Evolutionary conservation across 805 yeast species (phyloP).

Genomic region (Schizosaccharomyces osmophilus): DNA sequence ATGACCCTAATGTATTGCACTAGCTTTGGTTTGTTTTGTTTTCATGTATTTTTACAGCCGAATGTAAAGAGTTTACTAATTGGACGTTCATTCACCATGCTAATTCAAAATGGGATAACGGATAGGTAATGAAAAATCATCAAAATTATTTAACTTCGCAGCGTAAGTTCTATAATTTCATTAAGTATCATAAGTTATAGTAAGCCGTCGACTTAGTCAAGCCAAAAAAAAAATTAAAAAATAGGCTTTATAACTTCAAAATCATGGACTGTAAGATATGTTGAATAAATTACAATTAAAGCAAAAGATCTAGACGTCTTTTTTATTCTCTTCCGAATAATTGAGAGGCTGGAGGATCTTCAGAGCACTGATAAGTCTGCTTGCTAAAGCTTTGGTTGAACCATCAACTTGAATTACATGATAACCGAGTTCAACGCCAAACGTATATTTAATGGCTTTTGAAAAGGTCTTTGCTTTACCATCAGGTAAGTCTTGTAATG

Average conservation of each 20-base stretch:
- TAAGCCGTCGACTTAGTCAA: too few species aligned
- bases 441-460: constrained; percentile 11
- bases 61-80: too few species aligned
- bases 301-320: background rate
- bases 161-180: too few species aligned
- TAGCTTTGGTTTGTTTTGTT: background rate
- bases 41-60: background rate
- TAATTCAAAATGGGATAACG: too few species aligned
- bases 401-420: constrained; percentile 21
- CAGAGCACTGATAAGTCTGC: constrained; percentile 11
- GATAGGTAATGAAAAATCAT: too few species aligned
- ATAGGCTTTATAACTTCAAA: too few species aligned
- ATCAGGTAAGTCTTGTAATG: constrained; percentile 10
- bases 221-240: too few species aligned
- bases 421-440: constrained; percentile 18
- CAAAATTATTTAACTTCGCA: too few species aligned
- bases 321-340: background rate
- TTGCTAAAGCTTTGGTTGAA: constrained; percentile 11
- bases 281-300: background rate
- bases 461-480: constrained; percentile 8
- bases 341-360: constrained; percentile 8
- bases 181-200: too few species aligned
- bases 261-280: background rate
- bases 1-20: background rate
- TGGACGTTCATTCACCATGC: too few species aligned